These are phyloP conservation scores for Sclerotinia trifoliorum DNA, from an alignment of 2,329 filamentous ascomycete species.

Conservation along the genomic window DNA sequence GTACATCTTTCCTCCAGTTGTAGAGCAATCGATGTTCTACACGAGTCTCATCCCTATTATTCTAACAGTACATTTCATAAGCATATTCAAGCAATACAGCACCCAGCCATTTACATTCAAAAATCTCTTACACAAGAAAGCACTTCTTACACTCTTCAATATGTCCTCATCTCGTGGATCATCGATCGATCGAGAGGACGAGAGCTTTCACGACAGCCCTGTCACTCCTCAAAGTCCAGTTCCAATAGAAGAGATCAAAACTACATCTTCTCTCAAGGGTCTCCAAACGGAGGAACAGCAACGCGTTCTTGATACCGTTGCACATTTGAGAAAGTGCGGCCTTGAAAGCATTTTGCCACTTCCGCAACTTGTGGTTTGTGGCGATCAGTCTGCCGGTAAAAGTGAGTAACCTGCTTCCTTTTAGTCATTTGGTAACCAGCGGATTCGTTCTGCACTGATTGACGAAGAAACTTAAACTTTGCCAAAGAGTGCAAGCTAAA, in stretches of 20 bases:
- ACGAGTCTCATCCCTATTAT: neutral
- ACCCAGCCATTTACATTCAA: neutral
- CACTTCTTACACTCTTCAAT: neutral
- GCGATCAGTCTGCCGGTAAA: conserved; percentile 64
- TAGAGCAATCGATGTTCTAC: neutral
- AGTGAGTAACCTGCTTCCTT: conserved; percentile 33
- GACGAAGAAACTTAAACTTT: neutral
- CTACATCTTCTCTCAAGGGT: conserved; percentile 30
- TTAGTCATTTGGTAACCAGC: neutral
- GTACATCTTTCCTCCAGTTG: neutral
- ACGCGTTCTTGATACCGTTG: conserved; percentile 56
- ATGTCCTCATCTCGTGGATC: conserved; percentile 11
- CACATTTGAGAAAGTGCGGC: conserved; percentile 54
- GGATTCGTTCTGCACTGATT: neutral
- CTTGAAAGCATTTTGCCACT: conserved; percentile 52
- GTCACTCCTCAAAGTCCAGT: neutral
- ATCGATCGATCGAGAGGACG: neutral
- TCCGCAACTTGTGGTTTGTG: conserved; percentile 63
- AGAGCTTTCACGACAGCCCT: neutral
- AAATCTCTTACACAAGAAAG: neutral
- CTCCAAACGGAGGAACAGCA: conserved; percentile 51
- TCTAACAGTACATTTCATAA: too few relatives aligned
- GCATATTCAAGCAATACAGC: neutral
- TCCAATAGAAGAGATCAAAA: neutral
- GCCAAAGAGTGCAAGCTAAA: neutral